Base-by-base conservation (phyloP, 2,329 filamentous ascomycete species). In the Raffaelea arxii region DNA sequence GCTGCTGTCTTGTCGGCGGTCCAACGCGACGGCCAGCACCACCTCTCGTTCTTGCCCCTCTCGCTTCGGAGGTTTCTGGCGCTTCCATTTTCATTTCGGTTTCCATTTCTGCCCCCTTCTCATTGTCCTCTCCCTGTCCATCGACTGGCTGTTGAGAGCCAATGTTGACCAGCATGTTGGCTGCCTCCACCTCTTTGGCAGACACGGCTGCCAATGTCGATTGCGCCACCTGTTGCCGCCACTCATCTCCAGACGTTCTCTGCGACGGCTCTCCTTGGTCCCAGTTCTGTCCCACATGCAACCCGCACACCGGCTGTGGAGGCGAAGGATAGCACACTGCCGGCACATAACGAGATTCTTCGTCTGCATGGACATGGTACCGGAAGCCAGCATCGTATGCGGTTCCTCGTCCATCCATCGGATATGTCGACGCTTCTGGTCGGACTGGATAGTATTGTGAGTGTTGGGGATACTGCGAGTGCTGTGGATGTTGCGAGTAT, bases 271-370 rank as follows among this genome's bases (percentile, higher is more conserved):
- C n/a, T n/a, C n/a, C n/a, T n/a, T n/a, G n/a, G n/a, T n/a, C n/a
- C n/a, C n/a, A n/a, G n/a, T n/a, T n/a, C n/a, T n/a, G n/a, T n/a
- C n/a, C n/a, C n/a, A n/a, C n/a, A n/a, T n/a, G n/a, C n/a, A n/a
- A n/a, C n/a, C n/a, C n/a, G n/a, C n/a, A n/a, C n/a, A n/a, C n/a
- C n/a, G n/a, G n/a, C n/a, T n/a, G 19, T 23, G 44, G 44, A 22
- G 44, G 44, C 22, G 44, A 41, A 27, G 44, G 44, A 18, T 41
- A 46, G 38, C 39, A 46, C 3, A 23, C 10, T 4, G 27, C 4
- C 10, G 25, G 11, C 14, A 40, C 14, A 9, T 30, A 25, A 21
- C 21, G 16, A 11, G 30, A 16, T 7, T 25, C 10, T 4, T 30
- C n/a, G 21, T 43, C 27, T 19, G 19, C 6, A 4, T 43, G 6